Conservation (phyloP, 306 rosid species). For the Ormosia semicastrata region DNA sequence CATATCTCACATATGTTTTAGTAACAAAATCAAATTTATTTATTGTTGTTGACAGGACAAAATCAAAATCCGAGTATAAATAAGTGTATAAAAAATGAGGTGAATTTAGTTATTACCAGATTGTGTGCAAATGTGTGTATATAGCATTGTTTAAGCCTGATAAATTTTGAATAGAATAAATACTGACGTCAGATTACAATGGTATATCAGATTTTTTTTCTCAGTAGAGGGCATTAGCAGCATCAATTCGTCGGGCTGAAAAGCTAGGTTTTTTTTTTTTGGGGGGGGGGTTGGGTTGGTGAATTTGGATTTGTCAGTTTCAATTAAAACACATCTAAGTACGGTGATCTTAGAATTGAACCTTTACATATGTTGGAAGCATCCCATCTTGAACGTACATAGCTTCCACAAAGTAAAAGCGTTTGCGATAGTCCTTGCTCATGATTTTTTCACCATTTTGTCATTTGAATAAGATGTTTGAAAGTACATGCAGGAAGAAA, state of each 20-base stretch:
- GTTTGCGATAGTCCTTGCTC: background rate
- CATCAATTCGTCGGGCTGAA: background rate
- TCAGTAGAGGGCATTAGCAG: background rate
- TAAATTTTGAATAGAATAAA: background rate
- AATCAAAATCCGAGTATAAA: no score
- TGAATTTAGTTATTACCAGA: no score
- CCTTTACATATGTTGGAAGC: slow-evolving; percentile 7
- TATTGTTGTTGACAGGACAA: no score
- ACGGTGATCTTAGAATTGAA: background rate
- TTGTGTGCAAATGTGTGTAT: no score
- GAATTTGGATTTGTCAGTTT: background rate
- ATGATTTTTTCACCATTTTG: background rate
- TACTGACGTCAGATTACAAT: background rate
- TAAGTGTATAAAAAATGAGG: no score
- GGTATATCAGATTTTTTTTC: background rate
- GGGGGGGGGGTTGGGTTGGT: no score
- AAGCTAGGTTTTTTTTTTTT: background rate
- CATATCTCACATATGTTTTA: no score
- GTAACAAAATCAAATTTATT: no score
- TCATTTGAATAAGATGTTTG: background rate
- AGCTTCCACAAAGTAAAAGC: background rate
- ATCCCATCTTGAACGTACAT: background rate
- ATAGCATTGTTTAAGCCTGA: background rate
- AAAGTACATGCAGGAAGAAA: slow-evolving; percentile 7
- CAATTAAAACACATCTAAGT: background rate